Conservation (phyloP, 2,329 filamentous ascomycete species). For the Fusarium sp. region DNA sequence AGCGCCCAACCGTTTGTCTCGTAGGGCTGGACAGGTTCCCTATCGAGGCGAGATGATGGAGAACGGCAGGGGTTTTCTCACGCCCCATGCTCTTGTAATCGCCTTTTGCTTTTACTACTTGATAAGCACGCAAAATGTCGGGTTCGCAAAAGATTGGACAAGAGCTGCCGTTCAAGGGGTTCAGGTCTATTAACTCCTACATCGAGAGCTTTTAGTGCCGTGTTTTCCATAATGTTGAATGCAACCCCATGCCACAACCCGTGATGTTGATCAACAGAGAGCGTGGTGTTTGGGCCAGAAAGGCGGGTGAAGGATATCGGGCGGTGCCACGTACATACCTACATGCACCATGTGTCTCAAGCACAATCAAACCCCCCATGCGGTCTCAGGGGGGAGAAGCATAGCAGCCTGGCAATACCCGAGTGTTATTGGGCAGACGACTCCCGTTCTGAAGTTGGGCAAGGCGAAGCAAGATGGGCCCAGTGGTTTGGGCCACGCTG, state of each 20-base stretch:
- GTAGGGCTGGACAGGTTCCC: constrained; percentile 33
- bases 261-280: constrained; percentile 38
- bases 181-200: background rate
- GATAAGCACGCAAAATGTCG: constrained; percentile 36
- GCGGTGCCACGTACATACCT: constrained; percentile 40
- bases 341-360: constrained; percentile 13
- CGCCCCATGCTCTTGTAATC: constrained; percentile 11
- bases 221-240: constrained; percentile 11
- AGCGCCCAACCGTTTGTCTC: constrained; percentile 25
- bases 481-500: constrained; percentile 26
- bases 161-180: background rate
- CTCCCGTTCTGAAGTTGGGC: constrained; percentile 16
- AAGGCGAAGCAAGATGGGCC: constrained; percentile 37
- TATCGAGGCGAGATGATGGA: background rate
- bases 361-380: constrained; percentile 19
- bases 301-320: constrained; percentile 38
- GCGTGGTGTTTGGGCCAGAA: constrained; percentile 5
- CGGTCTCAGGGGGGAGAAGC: constrained; percentile 27
- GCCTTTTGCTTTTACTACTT: constrained; percentile 1
- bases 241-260: constrained; percentile 25
- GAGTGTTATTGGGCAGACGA: constrained; percentile 20
- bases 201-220: constrained; percentile 6
- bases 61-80: background rate
- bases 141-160: constrained; percentile 27
- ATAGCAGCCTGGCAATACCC: constrained; percentile 39